phyloP scores from a whole-genome alignment of 495 filamentous ascomycete genomes.

The Elaphomyces granulatus region DNA sequence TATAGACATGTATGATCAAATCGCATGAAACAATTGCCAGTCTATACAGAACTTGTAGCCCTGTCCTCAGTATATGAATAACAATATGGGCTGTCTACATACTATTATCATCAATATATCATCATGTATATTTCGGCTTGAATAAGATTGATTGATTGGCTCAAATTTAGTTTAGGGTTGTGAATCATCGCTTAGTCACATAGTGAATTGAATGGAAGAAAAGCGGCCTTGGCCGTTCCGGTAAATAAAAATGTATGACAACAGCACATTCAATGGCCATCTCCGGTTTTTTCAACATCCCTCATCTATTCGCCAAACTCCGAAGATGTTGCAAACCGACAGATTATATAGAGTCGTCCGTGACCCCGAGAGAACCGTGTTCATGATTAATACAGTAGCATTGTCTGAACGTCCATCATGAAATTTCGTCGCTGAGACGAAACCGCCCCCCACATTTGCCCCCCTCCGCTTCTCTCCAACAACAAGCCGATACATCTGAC shows the following conservation, averaged over 20 bases:
- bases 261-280: not conserved
- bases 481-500: not conserved
- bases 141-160: too few relatives aligned
- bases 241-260: too few relatives aligned
- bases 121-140: too few relatives aligned
- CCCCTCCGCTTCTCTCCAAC: not conserved
- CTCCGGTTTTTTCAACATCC: not conserved
- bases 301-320: not conserved
- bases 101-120: too few relatives aligned
- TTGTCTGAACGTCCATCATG: not conserved
- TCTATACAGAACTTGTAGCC: constrained; percentile 1
- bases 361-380: not conserved
- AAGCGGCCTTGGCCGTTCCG: not conserved
- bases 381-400: not conserved
- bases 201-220: too few relatives aligned
- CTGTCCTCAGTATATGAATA: constrained; percentile 2
- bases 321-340: not conserved
- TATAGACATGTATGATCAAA: too few relatives aligned
- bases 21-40: too few relatives aligned
- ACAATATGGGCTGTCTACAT: not conserved
- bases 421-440: not conserved
- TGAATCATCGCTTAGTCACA: too few relatives aligned
- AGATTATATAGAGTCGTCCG: too few relatives aligned
- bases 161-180: too few relatives aligned
- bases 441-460: not conserved